Evolutionary conservation across 1,284 basidiomycete genomes (phyloP).

Genomic region (Ganoderma multipileum): DNA sequence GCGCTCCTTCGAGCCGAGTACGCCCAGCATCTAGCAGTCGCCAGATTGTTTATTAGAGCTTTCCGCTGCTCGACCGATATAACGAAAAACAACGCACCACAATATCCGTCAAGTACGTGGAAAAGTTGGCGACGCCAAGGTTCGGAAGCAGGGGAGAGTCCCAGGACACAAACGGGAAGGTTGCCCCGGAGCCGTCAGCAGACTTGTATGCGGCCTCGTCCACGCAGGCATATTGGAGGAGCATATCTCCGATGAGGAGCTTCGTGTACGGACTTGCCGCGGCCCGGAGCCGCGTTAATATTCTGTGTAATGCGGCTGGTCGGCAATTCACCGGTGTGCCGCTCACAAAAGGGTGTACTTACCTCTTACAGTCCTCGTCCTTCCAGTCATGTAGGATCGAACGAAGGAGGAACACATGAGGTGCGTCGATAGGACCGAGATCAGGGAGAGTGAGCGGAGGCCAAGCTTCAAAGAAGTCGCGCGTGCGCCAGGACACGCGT

Average conservation of each 20-base stretch:
- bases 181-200: conserved; percentile 23
- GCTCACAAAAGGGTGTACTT: neutral
- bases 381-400: conserved; percentile 78
- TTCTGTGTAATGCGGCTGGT: conserved; percentile 26
- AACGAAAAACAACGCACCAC: conserved; percentile 54
- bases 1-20: conserved; percentile 69
- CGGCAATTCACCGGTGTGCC: neutral
- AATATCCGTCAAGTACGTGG: conserved; percentile 53
- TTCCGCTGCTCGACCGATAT: conserved; percentile 21
- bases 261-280: conserved; percentile 53
- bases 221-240: conserved; percentile 23
- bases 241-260: conserved; percentile 64
- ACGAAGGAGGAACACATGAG: conserved; percentile 66
- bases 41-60: neutral
- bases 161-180: conserved; percentile 21
- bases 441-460: conserved; percentile 6
- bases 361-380: conserved; percentile 45
- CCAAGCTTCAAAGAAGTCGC: conserved; percentile 68
- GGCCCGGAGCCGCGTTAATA: conserved; percentile 43
- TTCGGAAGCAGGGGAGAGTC: conserved; percentile 19
- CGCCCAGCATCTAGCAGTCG: conserved; percentile 77
- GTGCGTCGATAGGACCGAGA: conserved; percentile 4
- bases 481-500: conserved; percentile 45
- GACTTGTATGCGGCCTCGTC: conserved; percentile 6
- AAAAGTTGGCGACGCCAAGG: conserved; percentile 11